phyloP scores from a whole-genome alignment of 1,139 yeast species.

The Saccharomyces hybrid region DNA sequence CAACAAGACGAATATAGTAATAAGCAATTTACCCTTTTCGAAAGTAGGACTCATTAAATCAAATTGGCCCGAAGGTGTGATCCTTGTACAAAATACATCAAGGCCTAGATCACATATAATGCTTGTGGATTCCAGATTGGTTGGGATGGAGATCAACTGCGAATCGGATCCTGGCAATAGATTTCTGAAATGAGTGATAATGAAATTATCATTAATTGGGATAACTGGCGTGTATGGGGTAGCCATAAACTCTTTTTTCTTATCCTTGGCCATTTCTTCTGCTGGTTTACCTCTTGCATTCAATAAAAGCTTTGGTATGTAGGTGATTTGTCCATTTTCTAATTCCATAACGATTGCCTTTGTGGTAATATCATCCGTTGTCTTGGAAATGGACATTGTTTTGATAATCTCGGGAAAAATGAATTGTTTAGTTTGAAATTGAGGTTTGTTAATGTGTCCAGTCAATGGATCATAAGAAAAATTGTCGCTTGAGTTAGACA shows the following conservation, averaged over 20 bases:
- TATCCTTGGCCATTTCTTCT: conserved; percentile 47
- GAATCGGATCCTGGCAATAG: conserved; percentile 17
- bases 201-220: conserved; percentile 39
- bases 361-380: conserved; percentile 67
- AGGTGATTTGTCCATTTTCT: conserved; percentile 55
- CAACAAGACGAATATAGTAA: conserved; percentile 51
- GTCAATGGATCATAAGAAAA: conserved; percentile 16
- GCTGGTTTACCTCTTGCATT: conserved; percentile 56
- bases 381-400: conserved; percentile 49
- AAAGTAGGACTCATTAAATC: conserved; percentile 66
- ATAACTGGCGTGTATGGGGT: conserved; percentile 62
- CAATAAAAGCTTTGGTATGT: conserved; percentile 57
- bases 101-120: conserved; percentile 59
- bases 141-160: conserved; percentile 47
- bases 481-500: conserved; percentile 10
- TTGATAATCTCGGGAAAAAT: conserved; percentile 51
- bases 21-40: conserved; percentile 55
- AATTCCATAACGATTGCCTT: conserved; percentile 60
- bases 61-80: conserved; percentile 78
- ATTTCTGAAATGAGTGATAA: conserved; percentile 38
- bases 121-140: conserved; percentile 76
- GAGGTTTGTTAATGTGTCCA: conserved; percentile 35
- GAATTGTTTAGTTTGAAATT: conserved; percentile 48
- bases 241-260: conserved; percentile 53
- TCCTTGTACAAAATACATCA: conserved; percentile 69